phyloP scores from a whole-genome alignment of 2,329 filamentous ascomycete genomes.

The Claviceps monticola region DNA sequence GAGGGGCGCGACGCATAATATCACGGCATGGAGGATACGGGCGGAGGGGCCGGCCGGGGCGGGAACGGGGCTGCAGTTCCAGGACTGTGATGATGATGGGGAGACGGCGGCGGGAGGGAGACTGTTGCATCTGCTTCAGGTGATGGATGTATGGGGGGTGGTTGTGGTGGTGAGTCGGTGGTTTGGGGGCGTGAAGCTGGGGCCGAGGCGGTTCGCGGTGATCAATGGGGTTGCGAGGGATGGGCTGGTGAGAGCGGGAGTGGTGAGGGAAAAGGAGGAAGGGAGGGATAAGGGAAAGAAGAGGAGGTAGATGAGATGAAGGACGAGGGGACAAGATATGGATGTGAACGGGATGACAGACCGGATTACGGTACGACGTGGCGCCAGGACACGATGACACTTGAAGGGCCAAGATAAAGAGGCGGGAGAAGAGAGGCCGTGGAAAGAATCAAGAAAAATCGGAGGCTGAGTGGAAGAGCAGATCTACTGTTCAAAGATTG shows the following conservation, averaged over 20 bases:
- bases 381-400: no score
- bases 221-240: slow-evolving; percentile 83
- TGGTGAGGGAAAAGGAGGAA: slow-evolving; percentile 29
- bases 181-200: slow-evolving; percentile 86
- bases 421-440: no score
- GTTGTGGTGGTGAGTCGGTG: slow-evolving; percentile 89
- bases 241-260: slow-evolving; percentile 63
- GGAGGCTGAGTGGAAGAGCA: no score
- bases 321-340: not conserved
- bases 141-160: slow-evolving; percentile 87
- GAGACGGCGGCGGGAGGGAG: slow-evolving; percentile 83
- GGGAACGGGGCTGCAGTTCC: slow-evolving; percentile 32
- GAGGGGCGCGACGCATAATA: slow-evolving; percentile 84
- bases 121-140: slow-evolving; percentile 77
- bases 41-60: slow-evolving; percentile 16
- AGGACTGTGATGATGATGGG: slow-evolving; percentile 93
- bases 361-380: no score
- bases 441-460: no score
- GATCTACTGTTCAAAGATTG: no score
- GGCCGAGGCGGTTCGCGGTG: slow-evolving; percentile 76
- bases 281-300: not conserved
- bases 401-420: no score
- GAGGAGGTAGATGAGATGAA: not conserved
- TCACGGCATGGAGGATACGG: slow-evolving; percentile 81
- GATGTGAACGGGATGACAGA: no score